These are phyloP conservation scores for Pinus taeda DNA, from an alignment of 75 land plant genomes.

Conservation along the genomic window DNA sequence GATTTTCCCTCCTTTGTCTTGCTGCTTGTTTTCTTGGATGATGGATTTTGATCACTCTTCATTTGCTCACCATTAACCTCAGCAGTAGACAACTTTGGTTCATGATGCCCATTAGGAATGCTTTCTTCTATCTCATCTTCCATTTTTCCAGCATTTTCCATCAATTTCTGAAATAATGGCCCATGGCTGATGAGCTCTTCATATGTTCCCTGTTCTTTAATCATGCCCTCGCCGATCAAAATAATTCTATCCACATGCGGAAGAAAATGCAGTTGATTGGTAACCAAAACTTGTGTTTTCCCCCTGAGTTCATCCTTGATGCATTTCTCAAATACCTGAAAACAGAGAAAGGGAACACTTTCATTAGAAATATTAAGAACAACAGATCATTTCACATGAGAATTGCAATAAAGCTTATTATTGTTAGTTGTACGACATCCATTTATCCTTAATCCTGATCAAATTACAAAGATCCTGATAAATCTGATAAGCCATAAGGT, in stretches of 20 bases:
- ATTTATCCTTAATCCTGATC: no score
- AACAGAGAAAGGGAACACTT: neutral
- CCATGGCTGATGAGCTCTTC: slow-evolving; percentile 77
- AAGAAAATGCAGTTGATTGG: slow-evolving; percentile 97
- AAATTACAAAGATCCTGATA: no score
- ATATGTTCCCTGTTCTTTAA: slow-evolving; percentile 94
- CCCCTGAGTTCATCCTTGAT: slow-evolving; percentile 69
- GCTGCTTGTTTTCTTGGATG: slow-evolving; percentile 10
- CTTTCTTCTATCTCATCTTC: slow-evolving; percentile 60
- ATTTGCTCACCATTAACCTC: neutral
- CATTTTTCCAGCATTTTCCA: slow-evolving; percentile 99
- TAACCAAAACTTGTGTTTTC: slow-evolving; percentile 91
- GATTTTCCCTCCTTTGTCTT: slow-evolving; percentile 67
- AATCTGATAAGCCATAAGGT: no score
- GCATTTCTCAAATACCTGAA: slow-evolving; percentile 91
- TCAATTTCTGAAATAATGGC: slow-evolving; percentile 74
- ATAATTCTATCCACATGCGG: slow-evolving; percentile 88
- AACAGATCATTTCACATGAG: no score
- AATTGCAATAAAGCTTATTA: no score
- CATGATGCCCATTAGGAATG: slow-evolving; percentile 15
- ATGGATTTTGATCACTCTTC: slow-evolving; percentile 13
- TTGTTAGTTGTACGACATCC: no score
- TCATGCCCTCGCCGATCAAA: slow-evolving; percentile 74
- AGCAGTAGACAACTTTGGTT: slow-evolving; percentile 8
- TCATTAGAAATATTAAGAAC: no score